These are phyloP conservation scores for Crithidia thermophila DNA, from an alignment of 208 protist genomes.

Conservation along the genomic window DNA sequence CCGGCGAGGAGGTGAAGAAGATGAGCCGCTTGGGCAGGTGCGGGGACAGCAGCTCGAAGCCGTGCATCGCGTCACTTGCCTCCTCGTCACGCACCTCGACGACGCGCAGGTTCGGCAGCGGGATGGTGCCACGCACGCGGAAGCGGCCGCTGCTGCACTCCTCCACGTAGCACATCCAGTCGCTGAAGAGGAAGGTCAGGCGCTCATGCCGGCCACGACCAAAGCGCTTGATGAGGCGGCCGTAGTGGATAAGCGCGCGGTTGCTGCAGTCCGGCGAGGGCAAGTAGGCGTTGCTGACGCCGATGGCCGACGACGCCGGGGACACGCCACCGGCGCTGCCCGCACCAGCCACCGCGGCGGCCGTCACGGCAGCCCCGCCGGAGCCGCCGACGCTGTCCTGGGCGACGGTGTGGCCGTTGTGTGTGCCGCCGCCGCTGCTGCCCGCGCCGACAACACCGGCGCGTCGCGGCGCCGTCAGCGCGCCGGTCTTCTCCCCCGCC, in stretches of 20 bases:
- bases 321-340: neutral
- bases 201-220: constrained; percentile 71
- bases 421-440: neutral
- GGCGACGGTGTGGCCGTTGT: constrained; percentile 13
- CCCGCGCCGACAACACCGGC: neutral
- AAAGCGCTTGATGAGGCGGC: constrained; percentile 66
- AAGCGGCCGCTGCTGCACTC: constrained; percentile 69
- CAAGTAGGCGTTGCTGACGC: constrained; percentile 1
- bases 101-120: constrained; percentile 54
- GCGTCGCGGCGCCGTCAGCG: neutral
- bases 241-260: constrained; percentile 73
- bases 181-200: constrained; percentile 83
- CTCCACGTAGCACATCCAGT: constrained; percentile 83
- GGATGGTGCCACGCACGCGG: constrained; percentile 66
- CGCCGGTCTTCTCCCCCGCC: neutral
- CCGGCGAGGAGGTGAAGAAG: constrained; percentile 65
- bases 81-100: constrained; percentile 44
- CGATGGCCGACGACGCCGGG: neutral
- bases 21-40: constrained; percentile 47
- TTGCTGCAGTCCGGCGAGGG: constrained; percentile 14
- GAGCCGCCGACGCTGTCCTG: constrained; percentile 7
- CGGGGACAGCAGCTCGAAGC: constrained; percentile 54
- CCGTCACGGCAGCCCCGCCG: neutral
- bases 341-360: neutral
- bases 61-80: constrained; percentile 32